phyloP scores from a whole-genome alignment of 768 basidiomycete species.

The Rubroboletus pulcherrimus region DNA sequence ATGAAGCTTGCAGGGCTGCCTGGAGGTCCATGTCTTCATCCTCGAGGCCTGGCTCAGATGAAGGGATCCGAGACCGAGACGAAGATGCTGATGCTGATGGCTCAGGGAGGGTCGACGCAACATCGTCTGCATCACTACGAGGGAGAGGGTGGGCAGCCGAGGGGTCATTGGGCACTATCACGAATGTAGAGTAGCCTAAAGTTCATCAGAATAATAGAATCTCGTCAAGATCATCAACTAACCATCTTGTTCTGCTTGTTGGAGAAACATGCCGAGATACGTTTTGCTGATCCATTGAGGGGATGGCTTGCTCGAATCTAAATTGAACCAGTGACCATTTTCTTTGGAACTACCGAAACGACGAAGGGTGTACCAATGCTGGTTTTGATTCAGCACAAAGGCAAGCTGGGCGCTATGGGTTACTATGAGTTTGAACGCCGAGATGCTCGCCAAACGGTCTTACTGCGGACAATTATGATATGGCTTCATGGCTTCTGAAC shows the following conservation, averaged over 20 bases:
- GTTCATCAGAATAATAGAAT: conserved; percentile 6
- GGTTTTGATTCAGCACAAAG: conserved; percentile 81
- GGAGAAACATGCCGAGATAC: conserved; percentile 81
- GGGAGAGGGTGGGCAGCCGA: conserved; percentile 49
- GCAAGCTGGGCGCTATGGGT: conserved; percentile 67
- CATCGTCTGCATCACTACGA: conserved; percentile 66
- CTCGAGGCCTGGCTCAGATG: conserved; percentile 45
- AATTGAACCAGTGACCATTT: conserved; percentile 81
- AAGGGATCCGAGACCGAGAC: conserved; percentile 2
- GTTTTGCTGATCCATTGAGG: conserved; percentile 84
- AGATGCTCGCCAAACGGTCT: conserved; percentile 17
- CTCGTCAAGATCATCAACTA: conserved; percentile 13
- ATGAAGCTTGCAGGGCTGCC: conserved; percentile 79
- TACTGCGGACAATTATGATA: conserved; percentile 79
- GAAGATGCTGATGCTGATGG: conserved; percentile 29
- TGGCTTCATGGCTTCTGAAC: conserved; percentile 74
- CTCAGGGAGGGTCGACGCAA: conserved; percentile 63
- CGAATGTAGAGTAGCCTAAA: conserved; percentile 79
- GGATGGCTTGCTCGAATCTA: conserved; percentile 65
- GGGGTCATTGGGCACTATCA: conserved; percentile 61
- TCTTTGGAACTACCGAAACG: conserved; percentile 60
- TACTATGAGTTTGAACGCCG: conserved; percentile 6
- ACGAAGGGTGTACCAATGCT: conserved; percentile 88
- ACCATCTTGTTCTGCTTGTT: conserved; percentile 87
- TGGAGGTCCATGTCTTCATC: conserved; percentile 89